phyloP scores from a whole-genome alignment of 176 grass and related monocot genomes.

The Leersia perrieri region DNA sequence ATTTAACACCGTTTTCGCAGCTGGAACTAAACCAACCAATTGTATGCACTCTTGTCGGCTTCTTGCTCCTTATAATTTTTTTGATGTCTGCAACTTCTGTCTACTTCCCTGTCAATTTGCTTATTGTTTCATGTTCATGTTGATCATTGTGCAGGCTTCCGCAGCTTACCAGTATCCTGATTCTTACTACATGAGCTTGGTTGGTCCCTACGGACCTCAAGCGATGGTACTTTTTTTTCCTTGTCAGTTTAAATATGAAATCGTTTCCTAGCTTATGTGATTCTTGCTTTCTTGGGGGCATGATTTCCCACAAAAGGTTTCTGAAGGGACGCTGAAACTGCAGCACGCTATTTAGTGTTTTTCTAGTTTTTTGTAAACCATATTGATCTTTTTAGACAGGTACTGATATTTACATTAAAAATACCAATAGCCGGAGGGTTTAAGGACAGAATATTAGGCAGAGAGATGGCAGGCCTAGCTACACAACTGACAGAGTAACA shows the following conservation, averaged over 20 bases:
- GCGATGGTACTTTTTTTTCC: constrained; percentile 51
- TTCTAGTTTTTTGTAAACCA: not conserved
- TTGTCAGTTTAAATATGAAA: constrained; percentile 22
- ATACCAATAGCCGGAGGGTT: not conserved
- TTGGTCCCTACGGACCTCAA: constrained; percentile 79
- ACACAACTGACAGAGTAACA: not conserved
- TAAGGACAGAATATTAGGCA: not conserved
- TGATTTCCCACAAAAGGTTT: not conserved
- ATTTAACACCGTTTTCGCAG: constrained; percentile 64
- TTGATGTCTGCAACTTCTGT: not conserved
- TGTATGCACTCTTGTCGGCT: constrained; percentile 33
- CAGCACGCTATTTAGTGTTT: not conserved
- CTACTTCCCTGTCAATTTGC: not conserved
- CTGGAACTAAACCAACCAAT: constrained; percentile 86
- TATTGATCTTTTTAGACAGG: not conserved
- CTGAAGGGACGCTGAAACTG: not conserved
- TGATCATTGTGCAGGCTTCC: constrained; percentile 64
- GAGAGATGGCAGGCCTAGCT: not conserved
- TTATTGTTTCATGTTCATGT: constrained; percentile 29
- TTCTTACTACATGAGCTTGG: constrained; percentile 72
- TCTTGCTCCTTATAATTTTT: not conserved
- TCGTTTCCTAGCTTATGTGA: not conserved
- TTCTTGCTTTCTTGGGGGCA: not conserved
- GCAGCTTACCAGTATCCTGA: constrained; percentile 78
- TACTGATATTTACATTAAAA: not conserved